Evolutionary conservation across 176 grass and related monocot genomes (phyloP), one percentile per base, ranked within the genome.

Genomic region (Aegilops umbellulata): DNA sequence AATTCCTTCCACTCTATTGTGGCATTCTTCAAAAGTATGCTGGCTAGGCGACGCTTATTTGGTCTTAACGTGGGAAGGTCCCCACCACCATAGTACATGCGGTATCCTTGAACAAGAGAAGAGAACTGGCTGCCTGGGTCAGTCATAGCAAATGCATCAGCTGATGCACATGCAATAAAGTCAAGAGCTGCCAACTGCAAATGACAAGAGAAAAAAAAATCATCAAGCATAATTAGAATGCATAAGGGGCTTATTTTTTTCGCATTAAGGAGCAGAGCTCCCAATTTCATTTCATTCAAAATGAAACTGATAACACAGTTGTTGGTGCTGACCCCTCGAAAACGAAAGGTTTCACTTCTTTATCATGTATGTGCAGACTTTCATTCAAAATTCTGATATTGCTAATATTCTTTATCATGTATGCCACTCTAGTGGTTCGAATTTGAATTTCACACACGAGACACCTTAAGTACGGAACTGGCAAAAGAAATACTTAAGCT

Each of bases 81-180:
- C 41, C 92, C 85, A 73, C 77, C 92, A 58, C 97, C 97, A 19
- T 94, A 99, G 49, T 96, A 99, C 97, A 98, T 99, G 27, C 97
- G 90, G n/a, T 95, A 92, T 67, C 97, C 97, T 71, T 95, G 93
- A 81, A 99, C 97, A 57, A 99, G 92, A 63, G 92, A 95, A 8
- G 94, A 99, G 26, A 99, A 81, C 80, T 99, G 97, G 81, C 97
- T 99, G 29, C 97, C 94, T 31, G 94, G 82, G 77, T 99, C 97
- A 47, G 97, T 96, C 97, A 99, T 96, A 78, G 97, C 94, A 93
- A 99, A 99, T 83, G 97, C 97, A 83, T 99, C 97, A 4, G 97
- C 92, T 74, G 94, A 90, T 38, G 92, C 97, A 84, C 97, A 99
- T 60, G 88, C 94, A 79, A 99, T 96, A 32, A 99, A 96, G 73